phyloP scores from a whole-genome alignment of 345 rosid species.

The Syzygium oleosum region DNA sequence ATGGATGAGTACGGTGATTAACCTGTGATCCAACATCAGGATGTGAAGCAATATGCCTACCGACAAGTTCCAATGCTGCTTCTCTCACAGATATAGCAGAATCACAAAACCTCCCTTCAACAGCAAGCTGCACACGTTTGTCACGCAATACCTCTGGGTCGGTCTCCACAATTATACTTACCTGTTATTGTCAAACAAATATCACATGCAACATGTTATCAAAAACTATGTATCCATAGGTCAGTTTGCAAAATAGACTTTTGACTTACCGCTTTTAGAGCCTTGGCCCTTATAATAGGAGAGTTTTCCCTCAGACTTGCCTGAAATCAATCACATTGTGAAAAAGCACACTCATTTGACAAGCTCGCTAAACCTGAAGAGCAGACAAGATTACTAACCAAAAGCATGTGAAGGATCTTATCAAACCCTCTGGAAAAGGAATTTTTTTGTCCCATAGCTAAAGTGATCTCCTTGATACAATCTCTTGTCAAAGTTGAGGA shows the following conservation, averaged over 20 bases:
- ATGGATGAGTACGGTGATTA: neutral
- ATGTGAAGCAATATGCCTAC: slow-evolving; percentile 96
- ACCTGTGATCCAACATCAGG: slow-evolving; percentile 97
- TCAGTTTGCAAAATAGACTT: neutral
- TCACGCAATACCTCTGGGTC: slow-evolving; percentile 97
- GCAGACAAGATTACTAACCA: slow-evolving; percentile 53
- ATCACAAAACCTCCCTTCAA: slow-evolving; percentile 99
- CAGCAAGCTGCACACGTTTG: slow-evolving; percentile 90
- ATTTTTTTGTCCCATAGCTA: slow-evolving; percentile 81
- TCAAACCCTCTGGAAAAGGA: slow-evolving; percentile 97
- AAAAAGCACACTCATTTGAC: slow-evolving; percentile 3
- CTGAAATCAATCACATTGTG: slow-evolving; percentile 30
- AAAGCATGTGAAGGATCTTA: slow-evolving; percentile 90
- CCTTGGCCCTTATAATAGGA: slow-evolving; percentile 92
- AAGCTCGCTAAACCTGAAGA: slow-evolving; percentile 3
- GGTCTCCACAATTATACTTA: slow-evolving; percentile 91
- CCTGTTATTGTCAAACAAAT: slow-evolving; percentile 35
- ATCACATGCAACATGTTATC: neutral
- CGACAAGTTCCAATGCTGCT: slow-evolving; percentile 98
- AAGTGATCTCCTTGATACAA: slow-evolving; percentile 70
- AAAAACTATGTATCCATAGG: neutral
- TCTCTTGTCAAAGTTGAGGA: slow-evolving; percentile 60
- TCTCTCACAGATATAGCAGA: slow-evolving; percentile 98
- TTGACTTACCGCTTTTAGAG: slow-evolving; percentile 81
- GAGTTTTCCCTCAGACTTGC: slow-evolving; percentile 97